These are phyloP conservation scores for Geopyxis carbonaria DNA, from an alignment of 495 filamentous ascomycete genomes.

Conservation along the genomic window DNA sequence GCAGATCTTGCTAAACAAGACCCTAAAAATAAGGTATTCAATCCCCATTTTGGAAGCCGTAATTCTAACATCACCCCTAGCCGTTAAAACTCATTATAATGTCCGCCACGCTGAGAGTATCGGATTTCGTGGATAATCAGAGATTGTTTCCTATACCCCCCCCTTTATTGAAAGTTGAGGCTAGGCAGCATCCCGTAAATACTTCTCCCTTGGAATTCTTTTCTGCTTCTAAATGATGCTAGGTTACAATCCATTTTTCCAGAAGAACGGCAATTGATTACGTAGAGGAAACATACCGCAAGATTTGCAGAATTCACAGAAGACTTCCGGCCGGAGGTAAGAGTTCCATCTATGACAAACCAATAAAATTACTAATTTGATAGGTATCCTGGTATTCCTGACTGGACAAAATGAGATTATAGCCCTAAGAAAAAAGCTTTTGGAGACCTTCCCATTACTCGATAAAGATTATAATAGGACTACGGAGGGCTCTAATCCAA, in stretches of 20 bases:
- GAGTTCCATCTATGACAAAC: not conserved
- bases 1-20: conserved; percentile 46
- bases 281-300: conserved; percentile 71
- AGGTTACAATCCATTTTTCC: conserved; percentile 79
- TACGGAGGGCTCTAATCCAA: not conserved
- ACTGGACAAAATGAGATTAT: conserved; percentile 87
- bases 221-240: too few relatives aligned
- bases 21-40: conserved; percentile 25
- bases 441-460: conserved; percentile 52
- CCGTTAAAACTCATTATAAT: conserved; percentile 93
- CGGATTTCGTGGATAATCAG: conserved; percentile 74
- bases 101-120: conserved; percentile 83
- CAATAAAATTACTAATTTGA: conserved; percentile 5
- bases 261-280: conserved; percentile 73
- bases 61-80: conserved; percentile 32
- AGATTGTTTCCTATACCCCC: conserved; percentile 65
- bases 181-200: conserved; percentile 82
- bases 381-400: conserved; percentile 80
- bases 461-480: conserved; percentile 22
- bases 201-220: too few relatives aligned
- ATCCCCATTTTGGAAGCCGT: not conserved
- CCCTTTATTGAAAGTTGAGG: conserved; percentile 76
- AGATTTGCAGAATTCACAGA: conserved; percentile 72
- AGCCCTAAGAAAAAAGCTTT: conserved; percentile 57
- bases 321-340: conserved; percentile 71